phyloP scores from a whole-genome alignment of 768 basidiomycete genomes.

The Boletus sp. region DNA sequence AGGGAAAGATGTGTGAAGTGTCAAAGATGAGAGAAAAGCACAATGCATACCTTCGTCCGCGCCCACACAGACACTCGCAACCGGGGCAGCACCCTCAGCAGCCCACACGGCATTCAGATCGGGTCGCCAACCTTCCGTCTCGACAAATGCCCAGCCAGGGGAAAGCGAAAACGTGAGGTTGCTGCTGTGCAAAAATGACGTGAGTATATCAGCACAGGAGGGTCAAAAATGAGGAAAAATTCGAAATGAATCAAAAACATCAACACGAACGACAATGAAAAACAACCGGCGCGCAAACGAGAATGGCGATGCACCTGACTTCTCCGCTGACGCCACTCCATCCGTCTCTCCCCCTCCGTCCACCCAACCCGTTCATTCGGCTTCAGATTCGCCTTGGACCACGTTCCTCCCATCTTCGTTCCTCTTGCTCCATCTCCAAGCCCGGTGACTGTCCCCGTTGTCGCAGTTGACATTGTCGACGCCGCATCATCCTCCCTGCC shows the following conservation, averaged over 20 bases:
- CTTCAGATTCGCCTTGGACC: slow-evolving; percentile 15
- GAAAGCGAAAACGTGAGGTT: slow-evolving; percentile 79
- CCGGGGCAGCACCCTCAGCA: slow-evolving; percentile 1
- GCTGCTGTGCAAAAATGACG: slow-evolving; percentile 48
- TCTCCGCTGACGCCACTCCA: slow-evolving; percentile 13
- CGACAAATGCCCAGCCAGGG: slow-evolving; percentile 69
- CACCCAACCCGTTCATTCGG: slow-evolving; percentile 4
- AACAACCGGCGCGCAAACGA: background rate
- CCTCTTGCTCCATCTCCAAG: background rate
- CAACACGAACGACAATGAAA: background rate
- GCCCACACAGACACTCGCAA: slow-evolving; percentile 4
- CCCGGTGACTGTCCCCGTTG: background rate
- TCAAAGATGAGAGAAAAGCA: background rate
- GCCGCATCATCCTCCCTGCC: slow-evolving; percentile 1
- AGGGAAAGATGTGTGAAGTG: too few species aligned
- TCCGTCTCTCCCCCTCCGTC: slow-evolving; percentile 16
- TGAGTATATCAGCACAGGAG: background rate
- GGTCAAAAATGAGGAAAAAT: too few species aligned
- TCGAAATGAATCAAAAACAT: background rate
- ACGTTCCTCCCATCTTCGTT: background rate
- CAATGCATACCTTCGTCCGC: slow-evolving; percentile 25
- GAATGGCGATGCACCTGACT: background rate
- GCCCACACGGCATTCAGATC: slow-evolving; percentile 62
- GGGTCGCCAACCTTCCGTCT: slow-evolving; percentile 73
- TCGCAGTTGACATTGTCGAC: slow-evolving; percentile 1